phyloP scores from a whole-genome alignment of 495 filamentous ascomycete species.

The Neurospora sublineolata region DNA sequence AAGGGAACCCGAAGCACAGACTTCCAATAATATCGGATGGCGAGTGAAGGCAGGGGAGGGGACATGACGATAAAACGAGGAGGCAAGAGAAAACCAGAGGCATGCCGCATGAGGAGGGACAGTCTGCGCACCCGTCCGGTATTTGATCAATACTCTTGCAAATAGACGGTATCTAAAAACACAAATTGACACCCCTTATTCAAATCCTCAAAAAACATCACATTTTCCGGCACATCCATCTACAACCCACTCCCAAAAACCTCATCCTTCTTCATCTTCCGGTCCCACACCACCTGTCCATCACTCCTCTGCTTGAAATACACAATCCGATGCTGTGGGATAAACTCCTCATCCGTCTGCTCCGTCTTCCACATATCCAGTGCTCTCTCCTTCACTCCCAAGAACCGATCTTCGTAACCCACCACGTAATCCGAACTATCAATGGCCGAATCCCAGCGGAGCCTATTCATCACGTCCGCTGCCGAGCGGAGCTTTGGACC shows the following conservation, averaged over 20 bases:
- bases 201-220: not conserved
- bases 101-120: too few species aligned
- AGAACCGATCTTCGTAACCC: constrained; percentile 66
- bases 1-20: too few species aligned
- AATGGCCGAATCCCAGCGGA: constrained; percentile 59
- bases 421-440: constrained; percentile 54
- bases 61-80: too few species aligned
- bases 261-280: constrained; percentile 32
- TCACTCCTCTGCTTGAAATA: constrained; percentile 55
- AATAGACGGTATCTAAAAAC: too few species aligned
- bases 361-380: constrained; percentile 62
- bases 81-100: not conserved
- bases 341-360: constrained; percentile 73
- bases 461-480: constrained; percentile 57
- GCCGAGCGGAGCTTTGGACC: constrained; percentile 31
- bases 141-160: too few species aligned
- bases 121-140: too few species aligned
- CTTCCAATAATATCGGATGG: too few species aligned
- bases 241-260: constrained; percentile 30
- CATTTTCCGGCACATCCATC: not conserved
- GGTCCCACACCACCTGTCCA: constrained; percentile 49
- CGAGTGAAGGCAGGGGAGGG: too few species aligned
- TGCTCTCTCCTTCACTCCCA: constrained; percentile 50
- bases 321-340: constrained; percentile 67
- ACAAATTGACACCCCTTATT: not conserved